phyloP scores from a whole-genome alignment of 2,329 filamentous ascomycete genomes.

The Trichoderma sp. region DNA sequence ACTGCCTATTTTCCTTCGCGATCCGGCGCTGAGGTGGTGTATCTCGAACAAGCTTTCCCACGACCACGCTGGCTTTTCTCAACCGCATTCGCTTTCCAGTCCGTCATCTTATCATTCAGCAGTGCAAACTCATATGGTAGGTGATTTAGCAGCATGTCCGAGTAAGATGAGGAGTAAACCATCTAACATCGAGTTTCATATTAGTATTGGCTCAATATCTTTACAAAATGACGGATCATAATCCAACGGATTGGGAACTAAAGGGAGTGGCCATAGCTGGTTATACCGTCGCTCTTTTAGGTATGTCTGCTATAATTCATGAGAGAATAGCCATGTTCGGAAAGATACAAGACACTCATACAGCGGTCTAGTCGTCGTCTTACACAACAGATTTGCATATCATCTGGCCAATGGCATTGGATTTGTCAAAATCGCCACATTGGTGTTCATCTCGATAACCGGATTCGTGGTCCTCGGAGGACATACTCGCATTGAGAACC shows the following conservation, averaged over 20 bases:
- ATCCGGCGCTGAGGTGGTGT: conserved; percentile 64
- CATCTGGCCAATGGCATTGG: conserved; percentile 56
- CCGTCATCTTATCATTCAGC: conserved; percentile 62
- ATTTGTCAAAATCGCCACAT: conserved; percentile 56
- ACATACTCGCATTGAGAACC: conserved; percentile 32
- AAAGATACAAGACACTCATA: not conserved
- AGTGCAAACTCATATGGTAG: conserved; percentile 58
- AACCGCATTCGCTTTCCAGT: conserved; percentile 61
- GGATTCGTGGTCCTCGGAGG: conserved; percentile 58
- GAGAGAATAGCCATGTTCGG: not conserved
- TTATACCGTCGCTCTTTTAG: conserved; percentile 57
- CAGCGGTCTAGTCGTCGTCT: conserved; percentile 37
- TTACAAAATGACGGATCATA: conserved; percentile 52
- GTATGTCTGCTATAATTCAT: conserved; percentile 36
- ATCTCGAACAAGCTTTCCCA: conserved; percentile 65
- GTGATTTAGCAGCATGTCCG: conserved; percentile 23
- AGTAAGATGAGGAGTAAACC: not conserved
- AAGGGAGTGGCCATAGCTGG: conserved; percentile 65
- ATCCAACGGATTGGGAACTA: conserved; percentile 57
- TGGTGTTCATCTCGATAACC: conserved; percentile 61
- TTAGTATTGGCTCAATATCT: conserved; percentile 60
- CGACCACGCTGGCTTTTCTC: conserved; percentile 63
- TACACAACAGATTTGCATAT: conserved; percentile 57
- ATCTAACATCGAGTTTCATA: not conserved
- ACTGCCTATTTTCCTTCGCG: conserved; percentile 65